Conservation (phyloP, 805 yeast genomes). For the Starmerella asiatica region DNA sequence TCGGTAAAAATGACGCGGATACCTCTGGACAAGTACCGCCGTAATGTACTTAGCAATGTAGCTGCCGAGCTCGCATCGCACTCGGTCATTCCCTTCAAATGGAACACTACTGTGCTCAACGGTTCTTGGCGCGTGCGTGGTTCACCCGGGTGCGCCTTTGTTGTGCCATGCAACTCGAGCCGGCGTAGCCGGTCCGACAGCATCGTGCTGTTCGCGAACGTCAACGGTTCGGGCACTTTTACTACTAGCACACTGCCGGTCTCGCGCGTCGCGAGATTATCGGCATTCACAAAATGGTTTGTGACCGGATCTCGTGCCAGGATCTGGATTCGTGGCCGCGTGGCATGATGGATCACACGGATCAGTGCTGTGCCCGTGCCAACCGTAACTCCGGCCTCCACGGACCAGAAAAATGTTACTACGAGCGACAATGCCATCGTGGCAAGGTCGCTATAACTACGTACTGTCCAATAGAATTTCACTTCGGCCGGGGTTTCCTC, state of each 20-base stretch:
- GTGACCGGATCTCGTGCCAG: constrained; percentile 55
- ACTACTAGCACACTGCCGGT: constrained; percentile 66
- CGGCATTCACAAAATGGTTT: constrained; percentile 55
- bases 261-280: constrained; percentile 29
- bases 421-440: constrained; percentile 53
- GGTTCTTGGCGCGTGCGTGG: constrained; percentile 34
- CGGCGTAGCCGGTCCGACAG: constrained; percentile 52
- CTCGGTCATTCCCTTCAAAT: constrained; percentile 66
- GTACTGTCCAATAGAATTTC: constrained; percentile 53
- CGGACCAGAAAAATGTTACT: constrained; percentile 56
- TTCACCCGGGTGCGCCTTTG: constrained; percentile 61
- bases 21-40: constrained; percentile 38
- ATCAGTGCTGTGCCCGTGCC: constrained; percentile 73
- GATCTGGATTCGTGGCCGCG: constrained; percentile 73
- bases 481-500: constrained; percentile 79
- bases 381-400: constrained; percentile 80
- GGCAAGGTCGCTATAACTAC: constrained; percentile 64
- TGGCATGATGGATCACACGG: constrained; percentile 65
- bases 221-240: constrained; percentile 75
- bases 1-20: constrained; percentile 50
- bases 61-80: constrained; percentile 74
- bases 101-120: constrained; percentile 53
- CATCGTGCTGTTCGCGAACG: constrained; percentile 75
- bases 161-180: constrained; percentile 64
- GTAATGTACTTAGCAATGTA: constrained; percentile 48